Base-by-base conservation (phyloP, 148 eudicot species). In the Chenopodium suecicum region DNA sequence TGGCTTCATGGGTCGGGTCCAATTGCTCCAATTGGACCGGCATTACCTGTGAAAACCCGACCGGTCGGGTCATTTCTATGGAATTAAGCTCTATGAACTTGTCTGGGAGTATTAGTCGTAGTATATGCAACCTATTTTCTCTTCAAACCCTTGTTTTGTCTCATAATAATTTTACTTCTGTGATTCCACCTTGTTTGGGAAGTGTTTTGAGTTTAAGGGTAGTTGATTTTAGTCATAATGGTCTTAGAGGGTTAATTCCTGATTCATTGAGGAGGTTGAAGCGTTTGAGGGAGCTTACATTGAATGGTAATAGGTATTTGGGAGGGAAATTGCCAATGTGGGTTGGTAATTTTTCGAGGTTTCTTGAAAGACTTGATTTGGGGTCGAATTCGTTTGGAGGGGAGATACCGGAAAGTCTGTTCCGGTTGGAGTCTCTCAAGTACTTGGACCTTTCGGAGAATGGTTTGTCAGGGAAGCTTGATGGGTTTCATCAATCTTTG, bases 361-460 rank as follows among this genome's bases (percentile, higher is more conserved):
- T 65, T 75, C 88, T 92, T 9, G 86, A 89, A 62, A 91, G 72
- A 41, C 81, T 94, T 22, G 87, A 91, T 82, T 83, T 94, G 89
- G 89, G 94, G 78, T 88, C 86, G 58, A 88, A 90, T 79, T 85
- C 83, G 12, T 92, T 93, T 79, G 79, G n/a, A 27, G 98, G 97
- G 64, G 89, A 89, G 83, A 86, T 96, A 67, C 98, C 97, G 3
- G 78, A 75, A 50, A 85, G 93, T 88, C 82, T 96, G 85, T 88
- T 86, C 54, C 56, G 84, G 83, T 81, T 90, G 85, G 85, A 85
- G 69, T 88, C 94, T 9, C 89, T 96, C 70, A 82, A 80, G 82
- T 86, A 92, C 78, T 83, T 94, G 83, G 97, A 92, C 78, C 83
- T 96, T n/a, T 96, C 98, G 1, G 87, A 83, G 68, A 96, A 96